Conservation (phyloP, 2,329 filamentous ascomycete genomes). For the Fonsecaea multimorphosa region DNA sequence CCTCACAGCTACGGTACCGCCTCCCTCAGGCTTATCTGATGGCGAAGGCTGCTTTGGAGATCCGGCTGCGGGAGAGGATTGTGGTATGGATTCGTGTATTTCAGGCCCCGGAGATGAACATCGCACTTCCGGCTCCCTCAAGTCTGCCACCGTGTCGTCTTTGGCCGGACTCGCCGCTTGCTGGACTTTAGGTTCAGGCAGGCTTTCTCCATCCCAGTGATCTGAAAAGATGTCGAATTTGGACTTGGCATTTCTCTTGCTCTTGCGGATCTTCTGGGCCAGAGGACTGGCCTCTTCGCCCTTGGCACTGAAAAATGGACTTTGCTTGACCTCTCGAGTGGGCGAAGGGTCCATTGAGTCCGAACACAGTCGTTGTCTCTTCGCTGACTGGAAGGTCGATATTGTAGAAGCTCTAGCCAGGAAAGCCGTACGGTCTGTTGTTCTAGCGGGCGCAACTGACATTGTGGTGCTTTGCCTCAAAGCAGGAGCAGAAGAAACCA, state of each 20-base stretch:
- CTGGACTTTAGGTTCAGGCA: constrained; percentile 50
- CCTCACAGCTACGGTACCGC: background rate
- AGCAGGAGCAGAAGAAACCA: constrained; percentile 51
- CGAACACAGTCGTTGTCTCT: constrained; percentile 60
- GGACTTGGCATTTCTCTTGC: constrained; percentile 51
- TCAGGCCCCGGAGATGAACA: constrained; percentile 25
- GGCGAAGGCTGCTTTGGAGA: constrained; percentile 1
- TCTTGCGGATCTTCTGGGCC: constrained; percentile 45
- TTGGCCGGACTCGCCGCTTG: constrained; percentile 34
- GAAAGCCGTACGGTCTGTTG: constrained; percentile 51
- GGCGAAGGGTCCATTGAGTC: constrained; percentile 49
- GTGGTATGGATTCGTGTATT: constrained; percentile 27
- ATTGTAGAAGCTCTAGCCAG: constrained; percentile 46
- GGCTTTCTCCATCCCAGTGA: constrained; percentile 58
- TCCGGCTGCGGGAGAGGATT: constrained; percentile 34
- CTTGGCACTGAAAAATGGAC: constrained; percentile 55
- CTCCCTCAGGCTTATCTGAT: background rate
- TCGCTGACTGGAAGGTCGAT: constrained; percentile 55
- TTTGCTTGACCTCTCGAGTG: constrained; percentile 48
- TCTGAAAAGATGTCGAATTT: constrained; percentile 60
- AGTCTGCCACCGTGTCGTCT: background rate
- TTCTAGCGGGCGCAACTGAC: constrained; percentile 48
- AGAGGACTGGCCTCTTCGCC: constrained; percentile 49
- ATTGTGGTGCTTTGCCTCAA: constrained; percentile 47
- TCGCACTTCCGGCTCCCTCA: background rate